Evolutionary conservation across 2,329 filamentous ascomycete species (phyloP), one percentile per base, ranked within the genome.

Genomic region (Neoscytalidium dimidiatum): DNA sequence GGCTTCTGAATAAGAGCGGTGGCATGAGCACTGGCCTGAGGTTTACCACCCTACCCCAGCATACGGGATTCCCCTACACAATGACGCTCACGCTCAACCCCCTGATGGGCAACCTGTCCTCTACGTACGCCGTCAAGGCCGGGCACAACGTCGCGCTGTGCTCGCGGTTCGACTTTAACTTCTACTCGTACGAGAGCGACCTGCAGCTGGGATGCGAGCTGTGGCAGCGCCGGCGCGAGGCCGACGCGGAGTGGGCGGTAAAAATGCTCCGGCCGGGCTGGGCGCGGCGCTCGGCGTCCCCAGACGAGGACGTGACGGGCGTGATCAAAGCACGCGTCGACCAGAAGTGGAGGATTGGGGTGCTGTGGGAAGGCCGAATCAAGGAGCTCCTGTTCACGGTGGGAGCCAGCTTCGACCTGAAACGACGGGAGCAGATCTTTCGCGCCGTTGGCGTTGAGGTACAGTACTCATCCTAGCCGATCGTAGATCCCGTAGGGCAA

Each of bases 181-280:
- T 97, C 57, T 98, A 97, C 79, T 97, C 92, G 75, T 99, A 97
- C 81, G 95, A 99, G 81, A 97, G 92, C 74, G 91, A 95, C 66
- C 90, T 97, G 83, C 90, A 93, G 28, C 86, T 98, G 26, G 95
- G 95, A 14, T 92, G 92, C 80, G 95, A 99, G 80, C 82, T 98
- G 48, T 99, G 95, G 94, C 88, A 92, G 72, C 90, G 87, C 62
- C 73, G 60, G 46, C 61, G 51, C 43, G 52, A 63, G 23, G 23
- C 53, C 9, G 52, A 46, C 41, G 41, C 57, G 14, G 53, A 66
- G 17, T 57, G 64, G 63, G 63, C 49, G 41, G 35, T 19, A 23
- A 35, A n/a, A 9, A 41, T 63, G 61, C 46, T 57, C 29, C 57
- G 60, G 57, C 44, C 57, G 19, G 63, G 53, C 49, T 67, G 51